A percentile compares a stretch with the other conserved stretches of the same genome.
These are phyloP conservation scores for Pythium sukuiense DNA, from an alignment of 352 stramenopile genomes.

Conservation along the genomic window DNA sequence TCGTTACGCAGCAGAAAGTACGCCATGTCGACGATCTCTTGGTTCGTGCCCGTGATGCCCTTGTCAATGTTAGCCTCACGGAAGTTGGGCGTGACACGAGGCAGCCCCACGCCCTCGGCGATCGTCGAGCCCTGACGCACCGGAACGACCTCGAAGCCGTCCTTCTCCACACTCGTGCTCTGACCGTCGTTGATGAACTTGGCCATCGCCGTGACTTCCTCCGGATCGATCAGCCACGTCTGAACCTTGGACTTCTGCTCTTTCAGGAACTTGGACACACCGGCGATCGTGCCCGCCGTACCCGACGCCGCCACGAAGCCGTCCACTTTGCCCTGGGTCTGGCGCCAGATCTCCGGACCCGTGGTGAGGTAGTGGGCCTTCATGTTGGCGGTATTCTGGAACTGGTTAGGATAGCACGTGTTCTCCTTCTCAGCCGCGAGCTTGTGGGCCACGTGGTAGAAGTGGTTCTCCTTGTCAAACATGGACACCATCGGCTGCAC, in stretches of 20 bases:
- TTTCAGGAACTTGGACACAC: conserved; percentile 93
- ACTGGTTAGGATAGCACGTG: conserved; percentile 67
- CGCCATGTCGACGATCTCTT: conserved; percentile 94
- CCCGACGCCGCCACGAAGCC: conserved; percentile 89
- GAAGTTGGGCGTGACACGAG: conserved; percentile 93
- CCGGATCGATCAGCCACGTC: conserved; percentile 80
- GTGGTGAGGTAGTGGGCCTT: conserved; percentile 73
- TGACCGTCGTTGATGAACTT: conserved; percentile 75
- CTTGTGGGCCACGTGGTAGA: conserved; percentile 71
- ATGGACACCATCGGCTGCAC: conserved; percentile 62
- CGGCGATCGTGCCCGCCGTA: conserved; percentile 93
- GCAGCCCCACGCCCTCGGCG: conserved; percentile 93
- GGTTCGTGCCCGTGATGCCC: conserved; percentile 90
- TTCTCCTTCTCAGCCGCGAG: conserved; percentile 39
- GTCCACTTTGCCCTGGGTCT: conserved; percentile 88
- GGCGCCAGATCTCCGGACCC: conserved; percentile 88
- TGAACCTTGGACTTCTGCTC: conserved; percentile 57
- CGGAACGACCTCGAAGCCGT: conserved; percentile 88
- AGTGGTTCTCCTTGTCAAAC: conserved; percentile 69
- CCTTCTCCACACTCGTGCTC: conserved; percentile 71
- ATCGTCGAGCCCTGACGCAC: conserved; percentile 85
- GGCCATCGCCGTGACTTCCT: conserved; percentile 83
- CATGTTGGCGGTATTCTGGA: conserved; percentile 79
- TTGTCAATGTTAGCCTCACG: conserved; percentile 88
- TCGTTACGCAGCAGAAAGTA: conserved; percentile 91